Conservation (phyloP, 192 early-diverging fungal genomes). For the Linnemannia zychae region DNA sequence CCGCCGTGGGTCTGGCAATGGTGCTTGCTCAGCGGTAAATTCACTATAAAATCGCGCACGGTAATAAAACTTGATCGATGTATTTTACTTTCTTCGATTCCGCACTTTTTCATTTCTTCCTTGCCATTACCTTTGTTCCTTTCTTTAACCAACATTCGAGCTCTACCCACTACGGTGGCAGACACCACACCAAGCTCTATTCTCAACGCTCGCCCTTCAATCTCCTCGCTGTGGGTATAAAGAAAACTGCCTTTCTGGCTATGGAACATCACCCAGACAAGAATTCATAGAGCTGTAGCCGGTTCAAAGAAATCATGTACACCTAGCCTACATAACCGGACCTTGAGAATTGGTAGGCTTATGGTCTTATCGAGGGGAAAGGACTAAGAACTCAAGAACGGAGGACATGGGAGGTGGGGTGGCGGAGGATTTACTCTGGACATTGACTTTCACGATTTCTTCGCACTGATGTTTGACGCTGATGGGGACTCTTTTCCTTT, state of each 20-base stretch:
- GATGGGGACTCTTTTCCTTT: not conserved
- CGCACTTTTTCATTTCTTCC: not conserved
- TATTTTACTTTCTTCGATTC: too few species aligned
- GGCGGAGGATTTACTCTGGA: not conserved
- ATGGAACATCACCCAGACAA: not conserved
- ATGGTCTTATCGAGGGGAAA: not conserved
- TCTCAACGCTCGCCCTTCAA: not conserved
- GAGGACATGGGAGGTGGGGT: not conserved
- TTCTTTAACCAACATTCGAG: not conserved
- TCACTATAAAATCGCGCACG: too few species aligned
- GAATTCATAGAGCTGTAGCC: not conserved
- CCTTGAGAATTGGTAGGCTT: not conserved
- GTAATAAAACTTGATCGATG: too few species aligned
- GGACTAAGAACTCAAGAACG: not conserved
- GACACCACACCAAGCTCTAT: not conserved
- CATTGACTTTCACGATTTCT: not conserved
- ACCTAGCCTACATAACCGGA: too few species aligned
- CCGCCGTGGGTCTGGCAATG: constrained; percentile 8
- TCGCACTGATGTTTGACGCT: not conserved
- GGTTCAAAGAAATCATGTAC: not conserved
- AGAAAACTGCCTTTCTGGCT: too few species aligned
- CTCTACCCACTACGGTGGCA: not conserved
- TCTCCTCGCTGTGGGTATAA: too few species aligned
- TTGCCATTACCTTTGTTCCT: not conserved
- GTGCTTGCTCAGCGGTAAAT: not conserved